Evolutionary conservation across 2,329 filamentous ascomycete species (phyloP).

Genomic region (Penicillium verrucosum): DNA sequence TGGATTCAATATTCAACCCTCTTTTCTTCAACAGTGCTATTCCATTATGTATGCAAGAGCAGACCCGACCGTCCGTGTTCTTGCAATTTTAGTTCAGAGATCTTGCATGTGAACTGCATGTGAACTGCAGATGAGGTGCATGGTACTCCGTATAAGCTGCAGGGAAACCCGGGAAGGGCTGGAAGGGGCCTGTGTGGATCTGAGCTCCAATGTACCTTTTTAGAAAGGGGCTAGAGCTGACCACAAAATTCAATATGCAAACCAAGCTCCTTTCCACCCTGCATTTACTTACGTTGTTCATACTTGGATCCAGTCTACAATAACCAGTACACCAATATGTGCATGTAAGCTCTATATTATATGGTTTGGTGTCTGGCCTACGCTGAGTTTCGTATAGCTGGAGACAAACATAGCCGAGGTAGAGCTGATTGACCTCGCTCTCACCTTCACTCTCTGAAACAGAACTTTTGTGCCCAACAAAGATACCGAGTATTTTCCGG

Average conservation of each 20-base stretch:
- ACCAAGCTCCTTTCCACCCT: background rate
- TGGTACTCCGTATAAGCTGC: background rate
- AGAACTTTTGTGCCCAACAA: background rate
- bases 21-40: background rate
- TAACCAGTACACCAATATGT: background rate
- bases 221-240: background rate
- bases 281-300: background rate
- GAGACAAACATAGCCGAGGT: background rate
- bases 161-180: slow-evolving; percentile 14
- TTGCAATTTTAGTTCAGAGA: slow-evolving; percentile 14
- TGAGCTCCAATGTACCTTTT: background rate
- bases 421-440: background rate
- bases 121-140: slow-evolving; percentile 6
- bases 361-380: background rate
- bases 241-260: background rate
- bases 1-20: background rate
- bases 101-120: slow-evolving; percentile 19
- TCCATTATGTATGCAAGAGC: slow-evolving; percentile 3
- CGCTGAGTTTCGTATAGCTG: background rate
- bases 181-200: slow-evolving; percentile 7
- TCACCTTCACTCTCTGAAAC: background rate
- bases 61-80: slow-evolving; percentile 11
- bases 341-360: background rate
- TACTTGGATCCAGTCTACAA: background rate
- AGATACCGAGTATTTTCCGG: background rate